These are phyloP conservation scores for Paradendryphiella salina DNA, from an alignment of 2,329 filamentous ascomycete species.

Conservation along the genomic window DNA sequence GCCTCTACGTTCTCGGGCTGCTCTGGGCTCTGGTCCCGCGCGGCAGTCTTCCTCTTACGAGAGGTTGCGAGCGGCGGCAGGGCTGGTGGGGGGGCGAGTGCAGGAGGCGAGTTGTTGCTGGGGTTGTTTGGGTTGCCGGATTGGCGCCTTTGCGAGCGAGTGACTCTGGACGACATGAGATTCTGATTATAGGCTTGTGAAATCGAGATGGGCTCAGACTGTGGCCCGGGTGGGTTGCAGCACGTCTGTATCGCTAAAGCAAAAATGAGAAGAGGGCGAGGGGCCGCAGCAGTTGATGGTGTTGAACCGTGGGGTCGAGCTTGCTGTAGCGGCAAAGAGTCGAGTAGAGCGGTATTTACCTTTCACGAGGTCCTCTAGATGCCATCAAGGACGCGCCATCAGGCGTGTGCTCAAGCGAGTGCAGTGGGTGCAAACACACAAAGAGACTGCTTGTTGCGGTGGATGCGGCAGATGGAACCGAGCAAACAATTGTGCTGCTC, in stretches of 20 bases:
- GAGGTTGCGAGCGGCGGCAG: slow-evolving; percentile 54
- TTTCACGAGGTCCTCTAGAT: slow-evolving; percentile 33
- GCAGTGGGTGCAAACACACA: slow-evolving; percentile 33
- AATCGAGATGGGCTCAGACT: slow-evolving; percentile 37
- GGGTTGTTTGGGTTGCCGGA: slow-evolving; percentile 61
- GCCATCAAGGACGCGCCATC: slow-evolving; percentile 45
- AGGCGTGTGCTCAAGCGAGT: slow-evolving; percentile 46
- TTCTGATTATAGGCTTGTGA: slow-evolving; percentile 42
- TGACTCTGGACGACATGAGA: slow-evolving; percentile 97
- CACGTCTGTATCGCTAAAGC: slow-evolving; percentile 28
- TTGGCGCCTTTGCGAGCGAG: slow-evolving; percentile 91
- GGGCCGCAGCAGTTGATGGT: slow-evolving; percentile 15
- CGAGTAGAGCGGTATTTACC: slow-evolving; percentile 25
- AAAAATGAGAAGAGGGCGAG: slow-evolving; percentile 23
- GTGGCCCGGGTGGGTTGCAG: slow-evolving; percentile 36
- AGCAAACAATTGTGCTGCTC: slow-evolving; percentile 16
- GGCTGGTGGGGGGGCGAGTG: slow-evolving; percentile 47
- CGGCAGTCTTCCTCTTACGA: slow-evolving; percentile 76
- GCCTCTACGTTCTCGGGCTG: slow-evolving; percentile 48
- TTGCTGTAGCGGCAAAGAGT: slow-evolving; percentile 19
- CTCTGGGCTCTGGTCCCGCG: slow-evolving; percentile 49
- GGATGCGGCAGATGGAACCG: slow-evolving; percentile 11
- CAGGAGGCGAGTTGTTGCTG: slow-evolving; percentile 39
- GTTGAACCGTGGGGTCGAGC: slow-evolving; percentile 2
- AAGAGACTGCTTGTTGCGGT: slow-evolving; percentile 6